Evolutionary conservation across 2,329 filamentous ascomycete species (phyloP).

Genomic region (Hypoxylon sp.): DNA sequence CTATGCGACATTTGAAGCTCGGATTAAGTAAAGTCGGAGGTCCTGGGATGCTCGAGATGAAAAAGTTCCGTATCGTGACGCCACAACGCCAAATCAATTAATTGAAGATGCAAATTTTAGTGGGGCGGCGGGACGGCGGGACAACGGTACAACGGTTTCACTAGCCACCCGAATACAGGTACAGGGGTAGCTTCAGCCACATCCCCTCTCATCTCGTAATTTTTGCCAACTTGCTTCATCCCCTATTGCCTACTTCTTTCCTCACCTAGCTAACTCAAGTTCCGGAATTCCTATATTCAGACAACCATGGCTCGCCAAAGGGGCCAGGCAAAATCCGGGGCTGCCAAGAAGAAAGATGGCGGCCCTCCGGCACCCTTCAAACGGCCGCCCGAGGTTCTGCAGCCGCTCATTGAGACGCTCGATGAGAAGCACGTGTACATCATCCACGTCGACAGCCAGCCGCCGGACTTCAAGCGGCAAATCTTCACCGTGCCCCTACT

Average conservation of each 20-base stretch:
- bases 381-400: slow-evolving; percentile 72
- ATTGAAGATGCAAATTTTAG: slow-evolving; percentile 27
- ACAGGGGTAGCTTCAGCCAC: slow-evolving; percentile 48
- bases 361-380: slow-evolving; percentile 77
- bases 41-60: slow-evolving; percentile 8
- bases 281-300: slow-evolving; percentile 1
- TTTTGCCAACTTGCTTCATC: slow-evolving; percentile 23
- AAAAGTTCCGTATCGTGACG: slow-evolving; percentile 29
- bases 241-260: slow-evolving; percentile 8
- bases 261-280: not conserved
- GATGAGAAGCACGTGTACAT: slow-evolving; percentile 83
- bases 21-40: slow-evolving; percentile 12
- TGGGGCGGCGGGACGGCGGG: slow-evolving; percentile 18
- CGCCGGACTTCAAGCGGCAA: slow-evolving; percentile 80
- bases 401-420: slow-evolving; percentile 77
- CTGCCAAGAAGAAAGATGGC: slow-evolving; percentile 51
- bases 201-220: slow-evolving; percentile 29
- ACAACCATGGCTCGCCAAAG: slow-evolving; percentile 51
- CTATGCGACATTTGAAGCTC: slow-evolving; percentile 46
- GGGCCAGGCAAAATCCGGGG: slow-evolving; percentile 44
- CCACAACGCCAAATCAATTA: slow-evolving; percentile 22
- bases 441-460: slow-evolving; percentile 83
- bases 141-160: not conserved
- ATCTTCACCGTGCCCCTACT: slow-evolving; percentile 85
- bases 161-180: slow-evolving; percentile 2